phyloP scores from a whole-genome alignment of 2,329 filamentous ascomycete species.

The Apiospora kogelbergensis region DNA sequence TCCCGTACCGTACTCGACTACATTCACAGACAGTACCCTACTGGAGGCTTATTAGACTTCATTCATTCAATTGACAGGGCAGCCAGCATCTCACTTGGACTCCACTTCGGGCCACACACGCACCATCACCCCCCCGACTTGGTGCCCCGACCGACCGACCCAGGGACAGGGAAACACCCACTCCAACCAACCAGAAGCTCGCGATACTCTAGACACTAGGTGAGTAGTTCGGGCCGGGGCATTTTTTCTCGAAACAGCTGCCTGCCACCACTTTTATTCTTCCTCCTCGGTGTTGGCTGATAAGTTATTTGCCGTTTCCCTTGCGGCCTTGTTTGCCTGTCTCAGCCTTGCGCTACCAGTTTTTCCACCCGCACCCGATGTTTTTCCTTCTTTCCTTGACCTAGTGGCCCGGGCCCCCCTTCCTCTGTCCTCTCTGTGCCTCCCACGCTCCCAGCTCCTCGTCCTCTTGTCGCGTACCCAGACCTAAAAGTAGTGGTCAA shows the following conservation, averaged over 20 bases:
- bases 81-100: neutral
- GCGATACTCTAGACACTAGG: constrained; percentile 5
- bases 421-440: neutral
- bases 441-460: neutral
- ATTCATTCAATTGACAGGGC: neutral
- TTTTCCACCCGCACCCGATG: neutral
- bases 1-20: no score
- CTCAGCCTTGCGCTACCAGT: constrained; percentile 8
- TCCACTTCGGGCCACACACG: neutral
- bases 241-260: neutral
- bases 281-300: neutral
- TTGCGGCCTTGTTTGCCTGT: neutral
- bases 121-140: neutral
- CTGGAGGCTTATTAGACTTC: neutral
- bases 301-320: neutral
- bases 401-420: neutral
- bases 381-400: constrained; percentile 8
- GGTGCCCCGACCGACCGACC: neutral
- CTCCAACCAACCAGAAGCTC: neutral
- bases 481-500: constrained; percentile 7
- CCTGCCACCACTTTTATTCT: constrained; percentile 5
- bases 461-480: neutral
- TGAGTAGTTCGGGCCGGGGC: constrained; percentile 1
- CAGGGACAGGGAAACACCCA: neutral
- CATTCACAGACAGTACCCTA: no score